These are phyloP conservation scores for Cystofilobasidium macerans DNA, from an alignment of 768 basidiomycete species.

Conservation along the genomic window DNA sequence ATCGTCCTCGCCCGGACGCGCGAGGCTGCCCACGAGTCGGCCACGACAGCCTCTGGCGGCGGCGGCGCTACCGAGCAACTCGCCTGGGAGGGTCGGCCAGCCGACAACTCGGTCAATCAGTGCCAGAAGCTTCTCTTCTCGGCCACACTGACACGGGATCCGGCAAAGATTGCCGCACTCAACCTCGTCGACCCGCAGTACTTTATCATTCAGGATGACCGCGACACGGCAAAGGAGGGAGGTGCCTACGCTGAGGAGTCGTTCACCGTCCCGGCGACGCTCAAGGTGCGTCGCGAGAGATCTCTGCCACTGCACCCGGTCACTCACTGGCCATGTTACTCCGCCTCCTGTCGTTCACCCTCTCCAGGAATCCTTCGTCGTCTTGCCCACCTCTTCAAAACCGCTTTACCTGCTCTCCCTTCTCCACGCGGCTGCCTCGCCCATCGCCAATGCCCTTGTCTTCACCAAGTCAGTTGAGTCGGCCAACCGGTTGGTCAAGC, in stretches of 20 bases:
- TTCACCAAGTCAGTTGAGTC: conserved; percentile 98
- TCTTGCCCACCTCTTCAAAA: conserved; percentile 67
- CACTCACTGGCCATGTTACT: neutral
- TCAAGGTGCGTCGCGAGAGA: conserved; percentile 47
- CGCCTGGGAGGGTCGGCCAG: conserved; percentile 34
- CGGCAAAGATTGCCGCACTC: conserved; percentile 77
- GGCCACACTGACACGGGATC: conserved; percentile 87
- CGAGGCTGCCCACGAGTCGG: conserved; percentile 16
- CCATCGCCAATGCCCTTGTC: conserved; percentile 62
- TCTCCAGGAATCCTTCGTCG: conserved; percentile 70
- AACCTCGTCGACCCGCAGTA: conserved; percentile 71
- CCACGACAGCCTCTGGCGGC: neutral
- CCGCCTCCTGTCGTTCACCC: neutral
- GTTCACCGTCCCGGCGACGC: conserved; percentile 59
- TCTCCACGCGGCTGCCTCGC: conserved; percentile 43
- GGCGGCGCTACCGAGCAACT: conserved; percentile 45
- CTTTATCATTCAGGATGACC: conserved; percentile 60
- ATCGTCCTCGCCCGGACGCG: conserved; percentile 68
- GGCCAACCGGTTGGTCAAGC: conserved; percentile 62
- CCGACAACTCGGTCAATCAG: conserved; percentile 28
- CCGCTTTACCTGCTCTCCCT: conserved; percentile 83
- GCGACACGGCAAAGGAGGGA: conserved; percentile 35
- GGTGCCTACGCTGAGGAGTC: conserved; percentile 53
- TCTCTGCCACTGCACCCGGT: neutral
- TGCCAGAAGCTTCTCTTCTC: conserved; percentile 95